Base-by-base conservation (phyloP, 2,329 filamentous ascomycete genomes). In the Fusarium palustre region DNA sequence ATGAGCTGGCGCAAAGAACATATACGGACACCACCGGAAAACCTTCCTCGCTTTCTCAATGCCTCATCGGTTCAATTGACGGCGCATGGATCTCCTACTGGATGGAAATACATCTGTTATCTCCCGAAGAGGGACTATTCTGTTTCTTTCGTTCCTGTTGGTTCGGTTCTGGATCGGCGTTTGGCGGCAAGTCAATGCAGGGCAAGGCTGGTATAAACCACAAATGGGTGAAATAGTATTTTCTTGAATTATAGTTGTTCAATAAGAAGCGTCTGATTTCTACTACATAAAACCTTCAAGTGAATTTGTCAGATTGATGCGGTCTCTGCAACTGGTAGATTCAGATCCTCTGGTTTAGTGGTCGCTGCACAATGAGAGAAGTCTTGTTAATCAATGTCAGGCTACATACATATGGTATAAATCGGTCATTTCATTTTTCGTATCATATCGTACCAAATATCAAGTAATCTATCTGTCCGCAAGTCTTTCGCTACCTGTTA, bases 141-240 rank as follows among this genome's bases (percentile, higher is more conserved):
- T 64, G 57, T 72, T 59, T 52, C 55, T 71, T 64, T 31, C 24
- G 41, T 43, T 42, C 34, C 41, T 61, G 59, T 71, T 61, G 52
- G 59, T 68, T 66, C 22, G 70, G 64, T 66, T 66, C 69, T 64
- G 69, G 69, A 65, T 71, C 65, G 72, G 72, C 72, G 72, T 74
- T 74, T 56, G 64, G 59, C 57, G 56, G 70, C 55, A 73, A 66
- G 70, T 69, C 70, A 55, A 55, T 56, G 59, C 53, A 47, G 50
- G 62, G 39, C 30, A 49, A 30, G 33, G 43, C 20, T 55, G 38
- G 66, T 64, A 63, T 70, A 59, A 70, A 64, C 59, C 50, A 62
- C 31, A 55, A 54, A 59, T 36, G 59, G 58, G 59, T 66, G 55
- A 73, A 64, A 53, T 68, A 52, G 48, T 43, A 36, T 60, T 56